Percentiles rank a stretch among this genome's conserved stretches.
phyloP scores from a whole-genome alignment of 495 filamentous ascomycete species.

The Penicillium subrubescens region DNA sequence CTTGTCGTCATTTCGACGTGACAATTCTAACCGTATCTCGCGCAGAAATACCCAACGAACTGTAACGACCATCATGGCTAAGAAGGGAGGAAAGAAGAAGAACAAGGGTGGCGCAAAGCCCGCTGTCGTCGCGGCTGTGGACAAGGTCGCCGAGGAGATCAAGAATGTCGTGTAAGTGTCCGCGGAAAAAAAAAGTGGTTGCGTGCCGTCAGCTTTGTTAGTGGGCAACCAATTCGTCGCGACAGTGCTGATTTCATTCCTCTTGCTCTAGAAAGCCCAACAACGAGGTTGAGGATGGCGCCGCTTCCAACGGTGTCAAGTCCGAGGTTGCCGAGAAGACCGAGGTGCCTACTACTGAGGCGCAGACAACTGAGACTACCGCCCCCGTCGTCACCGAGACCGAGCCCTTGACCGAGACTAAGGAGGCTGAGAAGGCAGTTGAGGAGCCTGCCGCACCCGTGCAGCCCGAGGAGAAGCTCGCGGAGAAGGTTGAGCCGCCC shows the following conservation, averaged over 20 bases:
- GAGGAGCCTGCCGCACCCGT: slow-evolving; percentile 18
- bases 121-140: slow-evolving; percentile 31
- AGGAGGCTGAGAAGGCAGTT: slow-evolving; percentile 20
- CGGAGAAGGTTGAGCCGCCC: slow-evolving; percentile 6
- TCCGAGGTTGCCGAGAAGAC: slow-evolving; percentile 24
- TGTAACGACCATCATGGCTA: slow-evolving; percentile 38
- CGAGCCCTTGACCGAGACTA: slow-evolving; percentile 16
- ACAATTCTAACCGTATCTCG: slow-evolving; percentile 10
- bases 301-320: slow-evolving; percentile 37
- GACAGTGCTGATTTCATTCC: neutral
- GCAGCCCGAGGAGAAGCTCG: neutral
- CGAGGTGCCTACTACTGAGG: slow-evolving; percentile 28
- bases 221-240: neutral
- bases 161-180: slow-evolving; percentile 48
- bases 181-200: slow-evolving; percentile 17
- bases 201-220: slow-evolving; percentile 10
- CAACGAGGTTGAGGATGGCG: slow-evolving; percentile 44
- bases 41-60: slow-evolving; percentile 20
- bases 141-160: slow-evolving; percentile 36
- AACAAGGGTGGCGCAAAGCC: slow-evolving; percentile 41
- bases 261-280: slow-evolving; percentile 32
- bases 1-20: slow-evolving; percentile 25
- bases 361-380: slow-evolving; percentile 27
- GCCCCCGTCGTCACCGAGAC: slow-evolving; percentile 16
- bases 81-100: slow-evolving; percentile 50